A percentile compares a stretch with the other conserved stretches of the same genome.
Evolutionary conservation across 306 rosid genomes (phyloP).

Genomic region (Styphnolobium japonicum): DNA sequence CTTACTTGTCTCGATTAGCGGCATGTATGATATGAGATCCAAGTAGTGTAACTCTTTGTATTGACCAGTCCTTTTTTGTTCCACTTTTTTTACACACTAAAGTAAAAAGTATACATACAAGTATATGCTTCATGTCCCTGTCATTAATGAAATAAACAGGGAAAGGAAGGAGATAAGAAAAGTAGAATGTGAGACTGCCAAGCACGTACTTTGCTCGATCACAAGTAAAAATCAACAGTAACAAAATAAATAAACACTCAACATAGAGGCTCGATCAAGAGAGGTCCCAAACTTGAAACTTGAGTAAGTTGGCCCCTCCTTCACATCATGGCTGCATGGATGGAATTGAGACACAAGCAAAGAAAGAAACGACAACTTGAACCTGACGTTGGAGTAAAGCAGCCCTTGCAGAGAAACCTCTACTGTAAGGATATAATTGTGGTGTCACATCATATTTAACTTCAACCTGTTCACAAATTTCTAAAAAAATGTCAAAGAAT

Average conservation of each 20-base stretch:
- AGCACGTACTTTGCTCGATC: background rate
- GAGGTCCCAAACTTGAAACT: background rate
- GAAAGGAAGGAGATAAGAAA: background rate
- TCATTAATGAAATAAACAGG: background rate
- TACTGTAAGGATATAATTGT: background rate
- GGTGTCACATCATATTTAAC: slow-evolving; percentile 1
- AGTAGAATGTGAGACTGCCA: background rate
- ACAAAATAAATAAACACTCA: background rate
- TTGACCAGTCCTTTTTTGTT: background rate
- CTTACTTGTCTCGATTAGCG: background rate
- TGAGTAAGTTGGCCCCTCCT: background rate
- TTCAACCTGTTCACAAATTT: background rate
- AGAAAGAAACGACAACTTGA: background rate
- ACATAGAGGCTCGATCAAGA: background rate
- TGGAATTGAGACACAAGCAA: background rate
- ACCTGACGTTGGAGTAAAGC: background rate
- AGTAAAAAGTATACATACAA: background rate
- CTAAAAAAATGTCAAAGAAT: background rate
- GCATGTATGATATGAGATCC: background rate
- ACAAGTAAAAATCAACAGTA: background rate
- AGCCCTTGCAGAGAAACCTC: background rate
- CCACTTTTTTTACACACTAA: background rate
- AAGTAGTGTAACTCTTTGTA: background rate
- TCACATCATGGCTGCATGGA: background rate
- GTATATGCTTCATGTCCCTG: background rate